Base-by-base conservation (phyloP, 108 stramenopile species). In the Cyclostephanos invisitatus region DNA sequence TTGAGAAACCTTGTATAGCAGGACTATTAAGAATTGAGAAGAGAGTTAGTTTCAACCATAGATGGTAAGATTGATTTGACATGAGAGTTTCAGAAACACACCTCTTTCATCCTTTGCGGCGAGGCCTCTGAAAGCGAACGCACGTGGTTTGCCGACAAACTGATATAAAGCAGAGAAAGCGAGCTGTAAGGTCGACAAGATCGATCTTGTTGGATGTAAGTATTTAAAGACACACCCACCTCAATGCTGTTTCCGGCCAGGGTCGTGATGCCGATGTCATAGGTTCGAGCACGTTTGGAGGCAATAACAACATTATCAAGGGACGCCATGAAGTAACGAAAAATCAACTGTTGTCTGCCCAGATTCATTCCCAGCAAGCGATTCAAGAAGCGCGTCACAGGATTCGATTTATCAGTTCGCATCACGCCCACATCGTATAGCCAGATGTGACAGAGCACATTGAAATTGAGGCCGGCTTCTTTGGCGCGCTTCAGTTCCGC, bases 341-440 rank as follows among this genome's bases (percentile, higher is more conserved):
- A 68, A 42, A 82, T 54, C 14, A 76, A 62, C 20, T 67, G 28
- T 73, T 82, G 81, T 20, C 51, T 70, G 3, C 29, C 25, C 15
- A 82, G 46, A 25, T 72, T 42, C 67, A 82, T 78, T n/a, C 81
- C 81, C 4, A 82, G 67, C 35, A 60, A 44, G 2, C 74, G 74
- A n/a, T 71, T 82, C 28, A 82, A 37, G 44, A 82, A 82, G 47
- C 72, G 73, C 5, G 81, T 29, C 20, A 82, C 75, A 27, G n/a
- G 3, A 68, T 35, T 68, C 17, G 54, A 17, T 18, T n/a, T 21
- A 15, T 37, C 29, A 12, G 14, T 14, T 21, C 44, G 14, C 22
- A 24, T 60, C 6, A 81, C 32, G 28, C 80, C 80, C n/a, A 77
- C 75, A 61, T 81, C 80, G 37, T 66, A 51, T 25, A 65, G 18